Base-by-base conservation (phyloP, 768 basidiomycete genomes). In the Obba rivulosa region DNA sequence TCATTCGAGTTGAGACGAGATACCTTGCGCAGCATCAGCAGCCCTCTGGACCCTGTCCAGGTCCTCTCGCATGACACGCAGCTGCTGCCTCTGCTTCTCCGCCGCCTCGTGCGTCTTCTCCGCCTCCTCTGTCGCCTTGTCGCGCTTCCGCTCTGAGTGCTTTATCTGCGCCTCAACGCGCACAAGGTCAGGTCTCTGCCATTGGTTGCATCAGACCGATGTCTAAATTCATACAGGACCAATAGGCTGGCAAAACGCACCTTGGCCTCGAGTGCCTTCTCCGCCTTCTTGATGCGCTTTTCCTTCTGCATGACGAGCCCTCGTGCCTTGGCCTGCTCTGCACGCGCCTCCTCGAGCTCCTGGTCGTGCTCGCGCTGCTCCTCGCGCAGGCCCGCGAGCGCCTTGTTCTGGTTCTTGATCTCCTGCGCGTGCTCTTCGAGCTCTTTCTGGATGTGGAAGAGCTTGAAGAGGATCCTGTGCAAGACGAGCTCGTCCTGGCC, bases 371-470 rank as follows among this genome's bases (percentile, higher is more conserved):
- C 67, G 17, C 73, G 74, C 59, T 91, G 87, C 48, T 89, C 83
- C 46, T 78, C 73, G 16, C 87, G 75, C 23, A 92, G 69, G 2
- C 77, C 80, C 1, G 71, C 70, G 16, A 98, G 73, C 11, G 83
- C 78, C 43, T 79, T 80, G 61, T 87, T 92, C 61, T 87, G 85
- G 46, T 72, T 73, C 40, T 81, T 77, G 50, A 98, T 87, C 41
- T 78, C 74, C 18, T 73, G 70, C 1, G 83, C 79, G 49, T 91
- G 87, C 40, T 70, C 72, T 57, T 87, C 82, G 31, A 98, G 87
- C 4, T 80, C 79, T 55, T 85, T 74, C 62, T 95, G 88, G 49
- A 98, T 88, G 65, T 95, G 91, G 61, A 78, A 97, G 4, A 99
- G 68, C 62, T 87, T 90, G 74, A 88, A 93, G 14, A 98, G 72